Conservation (phyloP, 768 basidiomycete genomes). For the Amanita exitialis region DNA sequence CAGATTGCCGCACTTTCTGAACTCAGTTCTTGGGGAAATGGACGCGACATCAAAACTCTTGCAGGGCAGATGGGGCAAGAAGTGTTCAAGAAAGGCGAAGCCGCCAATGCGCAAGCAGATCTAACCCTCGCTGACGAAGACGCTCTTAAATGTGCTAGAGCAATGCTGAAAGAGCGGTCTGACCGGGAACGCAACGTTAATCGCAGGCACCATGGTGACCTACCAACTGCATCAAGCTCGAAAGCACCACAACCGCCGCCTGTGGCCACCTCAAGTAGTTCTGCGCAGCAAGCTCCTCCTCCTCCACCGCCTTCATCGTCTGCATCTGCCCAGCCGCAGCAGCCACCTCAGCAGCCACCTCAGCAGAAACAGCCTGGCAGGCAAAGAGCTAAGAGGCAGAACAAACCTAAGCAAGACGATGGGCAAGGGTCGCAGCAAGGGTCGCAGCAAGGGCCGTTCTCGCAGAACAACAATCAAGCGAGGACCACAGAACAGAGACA, state of each 20-base stretch:
- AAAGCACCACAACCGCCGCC: not conserved
- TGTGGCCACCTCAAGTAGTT: slow-evolving; percentile 12
- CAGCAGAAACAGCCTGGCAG: not conserved
- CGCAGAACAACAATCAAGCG: not conserved
- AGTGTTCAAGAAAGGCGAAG: slow-evolving; percentile 22
- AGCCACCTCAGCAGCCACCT: slow-evolving; percentile 1
- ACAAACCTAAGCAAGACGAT: not conserved
- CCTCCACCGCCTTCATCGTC: slow-evolving; percentile 9
- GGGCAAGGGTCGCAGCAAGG: not conserved
- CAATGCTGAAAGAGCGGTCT: slow-evolving; percentile 6
- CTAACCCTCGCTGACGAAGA: slow-evolving; percentile 17
- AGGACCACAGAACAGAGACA: not conserved
- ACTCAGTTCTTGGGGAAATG: slow-evolving; percentile 59
- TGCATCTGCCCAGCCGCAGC: slow-evolving; percentile 9
- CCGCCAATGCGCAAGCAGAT: slow-evolving; percentile 8
- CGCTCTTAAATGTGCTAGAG: slow-evolving; percentile 18
- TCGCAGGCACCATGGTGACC: not conserved
- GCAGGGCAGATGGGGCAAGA: slow-evolving; percentile 34
- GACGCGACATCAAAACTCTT: slow-evolving; percentile 50
- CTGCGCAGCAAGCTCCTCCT: slow-evolving; percentile 12
- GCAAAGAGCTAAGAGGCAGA: not conserved
- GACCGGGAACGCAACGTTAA: slow-evolving; percentile 5
- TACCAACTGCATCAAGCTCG: not conserved
- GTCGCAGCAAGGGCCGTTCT: too few relatives aligned
- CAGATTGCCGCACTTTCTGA: slow-evolving; percentile 29